Evolutionary conservation across 2,329 filamentous ascomycete genomes (phyloP), one percentile per base, ranked within the genome.

Genomic region (Trichoderma brevicompactum): DNA sequence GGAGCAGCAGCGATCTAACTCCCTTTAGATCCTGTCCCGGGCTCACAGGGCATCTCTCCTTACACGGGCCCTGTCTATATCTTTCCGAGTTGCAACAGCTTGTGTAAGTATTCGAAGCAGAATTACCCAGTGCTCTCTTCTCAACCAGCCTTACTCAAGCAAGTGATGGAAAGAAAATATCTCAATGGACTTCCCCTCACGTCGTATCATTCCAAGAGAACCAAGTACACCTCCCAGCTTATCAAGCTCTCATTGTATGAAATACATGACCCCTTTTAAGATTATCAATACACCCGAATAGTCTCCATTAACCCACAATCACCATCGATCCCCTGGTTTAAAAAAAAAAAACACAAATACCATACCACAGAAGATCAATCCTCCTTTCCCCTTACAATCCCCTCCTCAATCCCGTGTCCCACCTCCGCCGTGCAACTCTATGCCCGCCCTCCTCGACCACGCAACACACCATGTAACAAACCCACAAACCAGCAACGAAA

Each of bases 11-110:
- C 38, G 44, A 52, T 58, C 62, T 65, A 65, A 65, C 62, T 58
- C 36, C 50, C 62, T 65, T 65, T 49, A 65, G 62, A 34, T 13
- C 28, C 52, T 65, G 62, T 65, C 53, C 41, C 62, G 62, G 62
- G 62, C 44, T 58, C 46, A 56, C 53, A 40, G 36, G 38, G 5
- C 7, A 41, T 53, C n/a, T 52, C 38, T 43, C 43, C 62, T 65
- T 65, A 34, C 53, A 65, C 62, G 58, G 17, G 32, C 36, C n/a
- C 12, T 43, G n/a, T 50, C 3, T 34, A 32, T 43, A 43, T 61
- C 36, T 41, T 34, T 34, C 44, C 58, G 46, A 19, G 38, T 7
- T 32, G 53, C 49, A 56, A 56, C 62, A 17, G 46, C 17, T 43
- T 60, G 46, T 52, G 46, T 43, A 43, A 43, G 58, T 7, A 32